Percentiles rank a stretch among this genome's conserved stretches.
phyloP scores from a whole-genome alignment of 305 asterid genomes.

The Fraxinus sp. region DNA sequence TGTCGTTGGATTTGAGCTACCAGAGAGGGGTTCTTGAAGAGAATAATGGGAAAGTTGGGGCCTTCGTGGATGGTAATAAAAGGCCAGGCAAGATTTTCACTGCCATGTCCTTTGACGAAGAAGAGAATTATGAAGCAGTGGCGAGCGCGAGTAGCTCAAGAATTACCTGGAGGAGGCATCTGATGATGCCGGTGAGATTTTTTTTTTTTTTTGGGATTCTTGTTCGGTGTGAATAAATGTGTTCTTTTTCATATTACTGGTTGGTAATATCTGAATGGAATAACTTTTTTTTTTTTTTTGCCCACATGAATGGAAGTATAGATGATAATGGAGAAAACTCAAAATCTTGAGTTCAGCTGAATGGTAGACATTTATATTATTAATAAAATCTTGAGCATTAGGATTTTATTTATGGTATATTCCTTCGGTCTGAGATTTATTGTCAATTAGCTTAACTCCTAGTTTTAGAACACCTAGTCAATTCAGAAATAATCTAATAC shows the following conservation, averaged over 20 bases:
- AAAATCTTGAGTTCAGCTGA: not conserved
- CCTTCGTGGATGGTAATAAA: slow-evolving; percentile 68
- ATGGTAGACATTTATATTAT: not conserved
- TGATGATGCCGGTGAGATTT: slow-evolving; percentile 70
- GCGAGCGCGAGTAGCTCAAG: slow-evolving; percentile 38
- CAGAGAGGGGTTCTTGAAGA: slow-evolving; percentile 64
- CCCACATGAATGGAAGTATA: not conserved
- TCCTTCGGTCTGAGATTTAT: not conserved
- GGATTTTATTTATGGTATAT: not conserved
- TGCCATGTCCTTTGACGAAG: slow-evolving; percentile 71
- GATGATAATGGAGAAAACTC: not conserved
- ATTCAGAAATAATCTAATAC: not conserved
- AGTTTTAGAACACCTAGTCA: not conserved
- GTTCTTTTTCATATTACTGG: not conserved
- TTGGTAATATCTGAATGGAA: not conserved
- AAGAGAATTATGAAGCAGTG: slow-evolving; percentile 27
- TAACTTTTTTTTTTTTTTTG: not conserved
- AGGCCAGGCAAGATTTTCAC: slow-evolving; percentile 94
- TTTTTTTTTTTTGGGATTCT: not conserved
- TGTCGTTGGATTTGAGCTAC: slow-evolving; percentile 75
- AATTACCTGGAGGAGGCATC: slow-evolving; percentile 64
- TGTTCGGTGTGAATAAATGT: slow-evolving; percentile 4
- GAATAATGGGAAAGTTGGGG: slow-evolving; percentile 38
- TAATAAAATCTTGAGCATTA: not conserved
- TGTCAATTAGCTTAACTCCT: not conserved